phyloP scores from a whole-genome alignment of 306 rosid genomes.

The Purshia tridentata region DNA sequence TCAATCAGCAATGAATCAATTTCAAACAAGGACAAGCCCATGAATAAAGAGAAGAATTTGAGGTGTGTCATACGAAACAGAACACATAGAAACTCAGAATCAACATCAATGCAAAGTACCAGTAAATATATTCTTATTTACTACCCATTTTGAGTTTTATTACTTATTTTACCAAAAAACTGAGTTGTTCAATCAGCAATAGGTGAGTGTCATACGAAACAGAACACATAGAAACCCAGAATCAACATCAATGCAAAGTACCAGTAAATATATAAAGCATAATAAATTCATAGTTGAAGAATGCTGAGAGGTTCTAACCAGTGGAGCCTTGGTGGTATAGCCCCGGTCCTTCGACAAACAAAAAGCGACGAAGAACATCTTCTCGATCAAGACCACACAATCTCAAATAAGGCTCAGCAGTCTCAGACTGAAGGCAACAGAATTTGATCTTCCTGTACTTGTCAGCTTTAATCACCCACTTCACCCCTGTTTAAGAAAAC shows the following conservation, averaged over 20 bases:
- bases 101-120: background rate
- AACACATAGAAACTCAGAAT: background rate
- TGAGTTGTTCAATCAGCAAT: background rate
- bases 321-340: constrained; percentile 59
- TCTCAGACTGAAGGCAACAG: constrained; percentile 66
- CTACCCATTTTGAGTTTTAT: background rate
- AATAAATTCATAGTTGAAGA: background rate
- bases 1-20: background rate
- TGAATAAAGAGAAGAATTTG: background rate
- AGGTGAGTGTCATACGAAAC: too few relatives aligned
- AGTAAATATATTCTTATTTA: background rate
- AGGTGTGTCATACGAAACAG: too few relatives aligned
- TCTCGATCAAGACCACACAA: constrained; percentile 60
- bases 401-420: constrained; percentile 69
- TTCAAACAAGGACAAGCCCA: background rate
- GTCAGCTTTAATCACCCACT: constrained; percentile 65
- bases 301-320: constrained; percentile 37
- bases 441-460: constrained; percentile 65
- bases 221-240: background rate
- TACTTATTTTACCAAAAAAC: background rate
- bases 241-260: background rate
- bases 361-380: constrained; percentile 56
- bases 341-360: constrained; percentile 65
- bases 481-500: constrained; percentile 45
- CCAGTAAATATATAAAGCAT: background rate